Evolutionary conservation across 192 early-diverging fungal genomes (phyloP), one percentile per base, ranked within the genome.

Genomic region (Entomortierella chlamydospora): DNA sequence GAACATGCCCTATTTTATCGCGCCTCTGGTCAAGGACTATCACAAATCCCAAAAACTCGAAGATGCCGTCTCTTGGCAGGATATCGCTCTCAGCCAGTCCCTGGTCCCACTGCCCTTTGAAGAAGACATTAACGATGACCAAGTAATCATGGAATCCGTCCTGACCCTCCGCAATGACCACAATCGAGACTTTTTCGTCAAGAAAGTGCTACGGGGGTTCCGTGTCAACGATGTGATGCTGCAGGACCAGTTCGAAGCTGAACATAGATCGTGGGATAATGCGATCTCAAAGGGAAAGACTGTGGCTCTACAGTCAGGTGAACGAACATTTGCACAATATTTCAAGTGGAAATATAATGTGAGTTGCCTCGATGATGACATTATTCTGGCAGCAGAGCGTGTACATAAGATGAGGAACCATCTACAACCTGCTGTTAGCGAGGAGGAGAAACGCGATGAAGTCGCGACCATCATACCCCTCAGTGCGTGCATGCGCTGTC

Each of bases 1-100:
- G 17, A 74, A 85, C 30, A 69, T 90, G 42, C 84, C 90, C 0
- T 88, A 84, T 33, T 81, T 91, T 31, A 28, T 94, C 28, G 88
- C 82, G 1, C 93, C 93, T 1, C 50, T 87, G 6, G 57, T 69
- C 12, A 45, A 83, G 17, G 53, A 65, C 51, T 72, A 76, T 0
- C 63, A 72, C 13, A 70, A 83, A 50, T 65, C 3, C 12, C 33
- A 84, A 54, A 68, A 76, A 12, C 45, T 82, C 30, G 73, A 81
- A 13, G 37, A 65, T 41, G 56, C 45, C 1, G 81, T 89, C 52
- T 82, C 86, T 22, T 89, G 88, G 88, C 66, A 80, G n/a, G 84
- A 80, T 49, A 72, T 89, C 4, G 17, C 67, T 6, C 42, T n/a
- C 5, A 63, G 72, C 2, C 68, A 66, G 31, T 54, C 47, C 9